A percentile compares a stretch with the other conserved stretches of the same genome.
Evolutionary conservation across 2,329 filamentous ascomycete genomes (phyloP).

Genomic region (Ascochyta pisi): DNA sequence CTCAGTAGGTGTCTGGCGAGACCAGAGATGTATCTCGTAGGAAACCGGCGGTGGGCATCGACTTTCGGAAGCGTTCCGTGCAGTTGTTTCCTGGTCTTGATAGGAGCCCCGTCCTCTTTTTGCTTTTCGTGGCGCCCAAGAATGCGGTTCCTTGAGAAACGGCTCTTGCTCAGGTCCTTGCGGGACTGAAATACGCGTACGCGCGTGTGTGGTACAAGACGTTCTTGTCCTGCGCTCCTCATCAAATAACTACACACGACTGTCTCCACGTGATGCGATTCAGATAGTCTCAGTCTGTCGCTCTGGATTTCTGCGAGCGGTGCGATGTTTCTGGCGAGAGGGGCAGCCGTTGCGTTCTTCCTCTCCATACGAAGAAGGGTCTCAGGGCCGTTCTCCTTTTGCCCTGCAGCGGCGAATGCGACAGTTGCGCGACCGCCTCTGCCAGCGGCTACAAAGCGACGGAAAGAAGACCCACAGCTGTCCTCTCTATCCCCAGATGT

Average conservation of each 20-base stretch:
- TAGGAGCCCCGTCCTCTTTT: neutral
- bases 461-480: neutral
- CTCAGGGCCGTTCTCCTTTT: neutral
- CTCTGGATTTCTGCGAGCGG: neutral
- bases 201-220: neutral
- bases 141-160: neutral
- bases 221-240: neutral
- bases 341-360: neutral
- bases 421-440: conserved; percentile 5
- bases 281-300: neutral
- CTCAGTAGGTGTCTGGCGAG: neutral
- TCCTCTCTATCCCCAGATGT: neutral
- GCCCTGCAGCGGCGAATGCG: neutral
- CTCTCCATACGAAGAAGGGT: neutral
- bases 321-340: neutral
- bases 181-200: neutral
- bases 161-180: neutral
- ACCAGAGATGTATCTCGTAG: neutral
- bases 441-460: conserved; percentile 1
- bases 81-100: neutral
- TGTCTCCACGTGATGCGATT: neutral
- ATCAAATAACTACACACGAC: neutral
- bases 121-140: neutral
- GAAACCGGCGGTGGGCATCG: neutral
- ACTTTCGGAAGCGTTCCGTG: neutral